Base-by-base conservation (phyloP, 1,284 basidiomycete species). In the Ceratobasidium sp. region DNA sequence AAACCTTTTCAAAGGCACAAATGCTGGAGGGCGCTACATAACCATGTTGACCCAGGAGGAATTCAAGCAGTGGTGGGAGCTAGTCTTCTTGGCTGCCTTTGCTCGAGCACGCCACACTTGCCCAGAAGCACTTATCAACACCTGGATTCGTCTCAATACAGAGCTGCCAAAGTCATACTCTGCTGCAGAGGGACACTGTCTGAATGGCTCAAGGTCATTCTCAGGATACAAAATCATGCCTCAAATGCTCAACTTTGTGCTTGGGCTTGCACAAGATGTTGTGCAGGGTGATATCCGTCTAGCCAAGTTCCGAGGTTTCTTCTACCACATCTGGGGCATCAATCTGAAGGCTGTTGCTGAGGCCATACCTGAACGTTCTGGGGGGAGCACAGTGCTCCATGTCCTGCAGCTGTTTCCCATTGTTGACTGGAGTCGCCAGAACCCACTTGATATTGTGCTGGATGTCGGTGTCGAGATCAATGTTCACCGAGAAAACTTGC, bases 381-480 rank as follows among this genome's bases (percentile, higher is more conserved):
- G 37, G 5, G 37, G 37, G 9, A 40, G 37, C 37, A 40, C 37
- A 6, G 37, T 40, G 37, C 51, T 52, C 22, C 51, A 52, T 52
- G 51, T 52, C 19, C 51, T 52, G 51, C 51, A 52, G 51, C 51
- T 52, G 8, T 52, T 19, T 15, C 51, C 51, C 22, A 52, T 66
- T 22, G 40, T 66, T 13, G 64, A 66, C 15, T 66, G 64, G 64
- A 49, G 64, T 49, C 8, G 17, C 9, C 64, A 46, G 43, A 66
- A 66, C 22, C 64, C 64, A 8, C n/a, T 15, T 2, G 64, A 66
- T 19, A 49, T 66, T 22, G 43, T 66, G 9, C 34, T 66, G 7
- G 64, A 66, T 29, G 13, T 66, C 46, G 64, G 64, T 40, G 5
- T 44, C 7, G 64, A 66, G 25, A 44, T 66, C 25, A 66, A 44